Evolutionary conservation across 208 protist species (phyloP).

Genomic region (Vickermania spadyakhi): DNA sequence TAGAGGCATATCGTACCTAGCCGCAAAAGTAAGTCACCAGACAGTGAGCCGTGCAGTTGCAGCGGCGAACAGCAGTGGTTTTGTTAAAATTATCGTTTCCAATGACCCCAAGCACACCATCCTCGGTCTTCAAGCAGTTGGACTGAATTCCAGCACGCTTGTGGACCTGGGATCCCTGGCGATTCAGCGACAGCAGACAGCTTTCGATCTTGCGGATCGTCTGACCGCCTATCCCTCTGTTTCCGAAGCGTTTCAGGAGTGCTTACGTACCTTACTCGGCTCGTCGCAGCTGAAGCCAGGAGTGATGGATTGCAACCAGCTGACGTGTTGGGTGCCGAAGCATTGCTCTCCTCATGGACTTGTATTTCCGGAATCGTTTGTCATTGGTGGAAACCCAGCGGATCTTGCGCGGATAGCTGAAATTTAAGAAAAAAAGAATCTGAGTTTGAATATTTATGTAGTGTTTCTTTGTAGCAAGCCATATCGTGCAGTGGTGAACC

Average conservation of each 20-base stretch:
- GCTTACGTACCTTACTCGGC: constrained; percentile 57
- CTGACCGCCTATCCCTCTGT: constrained; percentile 74
- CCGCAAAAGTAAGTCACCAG: constrained; percentile 43
- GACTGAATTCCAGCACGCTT: constrained; percentile 52
- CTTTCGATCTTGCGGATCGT: constrained; percentile 46
- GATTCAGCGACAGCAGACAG: constrained; percentile 44
- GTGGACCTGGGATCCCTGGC: constrained; percentile 60
- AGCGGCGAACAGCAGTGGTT: constrained; percentile 46
- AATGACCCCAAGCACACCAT: constrained; percentile 43
- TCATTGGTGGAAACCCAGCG: constrained; percentile 1
- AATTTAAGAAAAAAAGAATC: too few relatives aligned
- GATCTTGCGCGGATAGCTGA: too few relatives aligned
- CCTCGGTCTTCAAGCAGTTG: constrained; percentile 55
- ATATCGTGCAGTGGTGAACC: too few relatives aligned
- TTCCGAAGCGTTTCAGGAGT: constrained; percentile 79
- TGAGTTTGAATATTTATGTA: too few relatives aligned
- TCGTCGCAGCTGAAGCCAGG: constrained; percentile 39
- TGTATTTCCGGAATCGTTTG: not conserved
- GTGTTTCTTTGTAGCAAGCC: too few relatives aligned
- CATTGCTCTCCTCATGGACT: constrained; percentile 14
- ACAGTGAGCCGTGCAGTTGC: constrained; percentile 64
- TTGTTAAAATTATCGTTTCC: constrained; percentile 73
- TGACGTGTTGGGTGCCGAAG: constrained; percentile 51
- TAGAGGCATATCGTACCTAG: constrained; percentile 52
- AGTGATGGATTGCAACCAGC: constrained; percentile 27